Evolutionary conservation across 2,329 filamentous ascomycete genomes (phyloP).

Genomic region (Sclerotinia minor): DNA sequence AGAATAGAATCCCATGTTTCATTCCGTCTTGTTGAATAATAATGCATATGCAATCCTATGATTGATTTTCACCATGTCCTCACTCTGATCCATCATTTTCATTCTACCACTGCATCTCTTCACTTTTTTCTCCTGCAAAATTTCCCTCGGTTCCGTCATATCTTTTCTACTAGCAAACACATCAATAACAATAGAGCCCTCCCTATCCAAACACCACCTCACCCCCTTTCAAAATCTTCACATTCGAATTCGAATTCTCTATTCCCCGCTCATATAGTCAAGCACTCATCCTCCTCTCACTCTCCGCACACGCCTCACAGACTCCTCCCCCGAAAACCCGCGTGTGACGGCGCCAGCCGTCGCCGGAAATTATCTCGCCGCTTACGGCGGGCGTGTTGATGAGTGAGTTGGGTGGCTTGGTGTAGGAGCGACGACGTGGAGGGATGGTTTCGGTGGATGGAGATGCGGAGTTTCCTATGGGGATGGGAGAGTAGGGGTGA

Average conservation of each 20-base stretch:
- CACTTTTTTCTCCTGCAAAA: not conserved
- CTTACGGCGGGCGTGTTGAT: slow-evolving; percentile 24
- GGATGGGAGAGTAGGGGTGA: not conserved
- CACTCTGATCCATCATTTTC: not conserved
- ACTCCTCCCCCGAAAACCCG: slow-evolving; percentile 40
- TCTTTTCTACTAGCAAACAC: not conserved
- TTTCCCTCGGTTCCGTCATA: not conserved
- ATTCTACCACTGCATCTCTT: not conserved
- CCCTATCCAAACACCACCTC: not conserved
- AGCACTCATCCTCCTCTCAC: slow-evolving; percentile 32
- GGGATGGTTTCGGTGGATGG: not conserved
- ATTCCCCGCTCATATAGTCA: slow-evolving; percentile 27
- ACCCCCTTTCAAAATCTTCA: not conserved
- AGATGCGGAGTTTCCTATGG: not conserved
- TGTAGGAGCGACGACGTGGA: slow-evolving; percentile 30
- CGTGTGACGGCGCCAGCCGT: slow-evolving; percentile 39
- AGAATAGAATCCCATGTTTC: not conserved
- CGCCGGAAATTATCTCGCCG: slow-evolving; percentile 36
- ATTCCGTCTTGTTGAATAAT: not conserved
- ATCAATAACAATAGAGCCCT: not conserved
- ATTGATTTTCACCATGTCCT: not conserved
- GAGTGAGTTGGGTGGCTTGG: slow-evolving; percentile 23
- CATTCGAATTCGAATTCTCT: not conserved
- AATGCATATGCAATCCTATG: not conserved
- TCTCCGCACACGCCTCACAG: slow-evolving; percentile 39